A percentile compares a stretch with the other conserved stretches of the same genome.
phyloP scores from a whole-genome alignment of 108 stramenopile species.

The Skeletonema potamos region DNA sequence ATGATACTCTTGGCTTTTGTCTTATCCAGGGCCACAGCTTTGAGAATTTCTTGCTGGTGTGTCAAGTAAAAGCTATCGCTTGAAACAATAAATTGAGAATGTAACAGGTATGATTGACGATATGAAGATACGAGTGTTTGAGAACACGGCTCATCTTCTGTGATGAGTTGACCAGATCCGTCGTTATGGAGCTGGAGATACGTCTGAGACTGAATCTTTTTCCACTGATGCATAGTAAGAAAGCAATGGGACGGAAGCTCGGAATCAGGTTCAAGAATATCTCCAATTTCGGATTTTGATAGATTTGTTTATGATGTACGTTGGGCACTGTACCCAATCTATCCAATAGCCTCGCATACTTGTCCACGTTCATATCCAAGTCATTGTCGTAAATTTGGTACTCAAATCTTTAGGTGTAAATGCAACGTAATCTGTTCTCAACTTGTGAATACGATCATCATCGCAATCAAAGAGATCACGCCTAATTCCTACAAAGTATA shows the following conservation, averaged over 20 bases:
- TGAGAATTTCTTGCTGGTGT: constrained; percentile 1
- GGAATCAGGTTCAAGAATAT: constrained; percentile 5
- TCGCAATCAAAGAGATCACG: constrained; percentile 14
- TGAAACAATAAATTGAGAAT: constrained; percentile 28
- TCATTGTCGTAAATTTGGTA: constrained; percentile 23
- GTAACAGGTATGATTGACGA: constrained; percentile 22
- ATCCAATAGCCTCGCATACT: not conserved
- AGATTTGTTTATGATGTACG: not conserved
- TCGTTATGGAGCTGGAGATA: constrained; percentile 25
- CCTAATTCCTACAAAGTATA: constrained; percentile 31
- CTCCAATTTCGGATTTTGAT: constrained; percentile 3
- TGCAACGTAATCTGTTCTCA: not conserved
- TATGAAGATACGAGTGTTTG: constrained; percentile 27
- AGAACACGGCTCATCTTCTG: constrained; percentile 16
- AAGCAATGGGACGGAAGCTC: constrained; percentile 4
- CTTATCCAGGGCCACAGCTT: constrained; percentile 1
- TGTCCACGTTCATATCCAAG: not conserved
- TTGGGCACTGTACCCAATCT: not conserved
- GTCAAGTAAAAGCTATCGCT: constrained; percentile 1
- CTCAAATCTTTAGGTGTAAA: constrained; percentile 4
- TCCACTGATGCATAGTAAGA: constrained; percentile 17
- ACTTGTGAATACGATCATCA: not conserved
- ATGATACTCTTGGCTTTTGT: not conserved
- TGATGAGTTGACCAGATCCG: constrained; percentile 22
- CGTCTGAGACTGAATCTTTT: constrained; percentile 6